These are phyloP conservation scores for Zea mays DNA, from an alignment of 176 grass and related monocot genomes.

Conservation along the genomic window Zm-B73-REFERENCE-NAM-5.0 NC_050100.1:165897001-165897500, in stretches of 20 bases:
- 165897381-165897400: constrained; percentile 55
- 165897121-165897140: constrained; percentile 37
- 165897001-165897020: constrained; percentile 48
- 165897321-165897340: constrained; percentile 66
- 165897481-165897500: constrained; percentile 8
- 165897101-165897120: constrained; percentile 60
- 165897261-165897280: constrained; percentile 75
- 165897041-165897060: constrained; percentile 89
- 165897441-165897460: constrained; percentile 79
- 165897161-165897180: constrained; percentile 43
- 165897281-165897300: constrained; percentile 74
- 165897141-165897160: constrained; percentile 66
- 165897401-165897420: constrained; percentile 92
- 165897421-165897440: constrained; percentile 83
- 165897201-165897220: not conserved
- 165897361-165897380: constrained; percentile 47
- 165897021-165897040: constrained; percentile 86
- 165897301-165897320: constrained; percentile 75
- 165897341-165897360: constrained; percentile 82
- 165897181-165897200: constrained; percentile 27
- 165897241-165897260: constrained; percentile 49
- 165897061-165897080: constrained; percentile 74
- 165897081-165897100: constrained; percentile 90
- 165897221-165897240: constrained; percentile 4
- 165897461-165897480: constrained; percentile 37